Evolutionary conservation across 2,329 filamentous ascomycete genomes (phyloP).

Genomic region (Pseudocercospora fijiensis): DNA sequence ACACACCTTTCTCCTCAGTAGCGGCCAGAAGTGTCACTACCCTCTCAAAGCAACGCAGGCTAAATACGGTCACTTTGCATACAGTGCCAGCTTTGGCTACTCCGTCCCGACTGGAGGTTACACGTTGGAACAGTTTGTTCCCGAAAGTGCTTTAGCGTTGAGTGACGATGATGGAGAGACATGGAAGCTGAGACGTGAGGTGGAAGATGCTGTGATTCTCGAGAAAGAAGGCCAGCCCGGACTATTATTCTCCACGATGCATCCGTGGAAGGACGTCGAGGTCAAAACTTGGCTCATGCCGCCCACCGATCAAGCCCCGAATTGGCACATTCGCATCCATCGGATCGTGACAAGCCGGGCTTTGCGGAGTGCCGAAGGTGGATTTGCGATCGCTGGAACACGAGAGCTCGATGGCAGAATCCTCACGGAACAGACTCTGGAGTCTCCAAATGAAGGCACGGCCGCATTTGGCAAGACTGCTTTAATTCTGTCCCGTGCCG

Average conservation of each 20-base stretch:
- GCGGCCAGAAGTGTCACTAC: slow-evolving; percentile 78
- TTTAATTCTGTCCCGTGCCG: slow-evolving; percentile 50
- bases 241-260: slow-evolving; percentile 70
- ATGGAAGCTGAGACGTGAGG: slow-evolving; percentile 73
- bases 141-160: slow-evolving; percentile 72
- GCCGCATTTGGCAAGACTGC: slow-evolving; percentile 38
- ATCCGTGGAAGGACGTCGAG: slow-evolving; percentile 67
- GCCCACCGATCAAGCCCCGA: slow-evolving; percentile 56
- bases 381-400: slow-evolving; percentile 68
- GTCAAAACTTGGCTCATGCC: slow-evolving; percentile 66
- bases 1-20: slow-evolving; percentile 72
- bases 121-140: slow-evolving; percentile 72
- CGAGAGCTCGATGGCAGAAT: slow-evolving; percentile 58
- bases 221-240: slow-evolving; percentile 54
- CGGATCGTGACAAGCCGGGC: slow-evolving; percentile 59
- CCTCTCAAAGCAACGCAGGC: slow-evolving; percentile 78
- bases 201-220: slow-evolving; percentile 64
- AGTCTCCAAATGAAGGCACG: slow-evolving; percentile 45
- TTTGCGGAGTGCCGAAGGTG: slow-evolving; percentile 70
- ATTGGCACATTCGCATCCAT: slow-evolving; percentile 70
- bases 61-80: slow-evolving; percentile 78
- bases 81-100: slow-evolving; percentile 73
- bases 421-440: slow-evolving; percentile 45
- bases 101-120: slow-evolving; percentile 74
- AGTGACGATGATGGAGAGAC: slow-evolving; percentile 75